Base-by-base conservation (phyloP, 108 stramenopile genomes). In the Nitzschia sp. region DNA sequence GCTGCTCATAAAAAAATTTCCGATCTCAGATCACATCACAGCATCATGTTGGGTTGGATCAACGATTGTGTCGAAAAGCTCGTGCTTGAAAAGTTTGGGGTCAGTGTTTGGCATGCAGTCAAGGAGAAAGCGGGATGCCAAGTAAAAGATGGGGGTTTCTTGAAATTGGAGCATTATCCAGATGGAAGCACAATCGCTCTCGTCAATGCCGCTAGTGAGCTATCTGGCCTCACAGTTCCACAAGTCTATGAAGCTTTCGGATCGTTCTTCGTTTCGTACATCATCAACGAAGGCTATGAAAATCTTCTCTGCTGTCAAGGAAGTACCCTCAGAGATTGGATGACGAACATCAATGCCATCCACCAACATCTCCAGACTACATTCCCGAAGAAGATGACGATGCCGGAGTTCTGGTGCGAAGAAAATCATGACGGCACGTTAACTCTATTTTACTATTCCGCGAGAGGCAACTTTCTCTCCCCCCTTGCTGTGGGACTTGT, bases 81-180 rank as follows among this genome's bases (percentile, higher is more conserved):
- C 6, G 74, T 82, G 15, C 61, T 79, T 33, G 46, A 45, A 19
- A 78, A 82, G 34, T 76, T 78, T 42, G 77, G 78, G 19, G 17
- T 76, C 26, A 74, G 79, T n/a, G 69, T 66, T 46, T 82, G 82
- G 82, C 82, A 82, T 58, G 58, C 68, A 8, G 78, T 82, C 64
- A 82, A 82, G 42, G 74, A 70, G 46, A 64, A 64, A 33, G 82
- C 82, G 1, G 75, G 71, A 6, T 82, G 82, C 58, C 35, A 59
- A 8, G 74, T 76, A 18, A 58, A 74, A 54, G 80, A 81, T 48
- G 54, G 68, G 8, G 71, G 67, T 6, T 81, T 81, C 60, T 33
- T 66, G 28, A 55, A 54, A 15, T 66, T 70, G 42, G 71, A 59
- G 0, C 46, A 66, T n/a, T 81, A 81, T 67, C 75, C 71, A 25